A percentile compares a stretch with the other conserved stretches of the same genome.
Conservation (phyloP, 768 basidiomycete species). For the Boletus patriciae region DNA sequence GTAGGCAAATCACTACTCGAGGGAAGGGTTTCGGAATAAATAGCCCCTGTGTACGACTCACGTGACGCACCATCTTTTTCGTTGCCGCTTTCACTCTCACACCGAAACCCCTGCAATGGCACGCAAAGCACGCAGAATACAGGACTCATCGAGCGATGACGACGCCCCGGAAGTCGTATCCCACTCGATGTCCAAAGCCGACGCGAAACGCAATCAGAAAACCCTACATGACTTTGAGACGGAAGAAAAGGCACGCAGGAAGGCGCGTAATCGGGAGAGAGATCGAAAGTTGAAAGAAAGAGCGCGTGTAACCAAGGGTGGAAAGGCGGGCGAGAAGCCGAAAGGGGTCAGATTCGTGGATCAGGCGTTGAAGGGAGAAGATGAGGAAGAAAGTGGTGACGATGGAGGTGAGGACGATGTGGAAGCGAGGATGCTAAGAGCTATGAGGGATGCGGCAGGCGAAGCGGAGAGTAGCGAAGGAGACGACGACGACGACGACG, state of each 20-base stretch:
- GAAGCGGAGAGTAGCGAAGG: conserved; percentile 21
- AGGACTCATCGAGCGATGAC: conserved; percentile 35
- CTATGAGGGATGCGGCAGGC: conserved; percentile 29
- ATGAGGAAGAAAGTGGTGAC: conserved; percentile 27
- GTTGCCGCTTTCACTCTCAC: not conserved
- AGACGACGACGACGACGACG: conserved; percentile 23
- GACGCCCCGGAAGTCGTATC: conserved; percentile 53
- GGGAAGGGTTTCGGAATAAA: not conserved
- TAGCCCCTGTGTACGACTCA: not conserved
- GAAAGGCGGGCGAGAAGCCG: conserved; percentile 8
- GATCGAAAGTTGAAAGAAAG: conserved; percentile 53
- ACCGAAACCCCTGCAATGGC: conserved; percentile 12
- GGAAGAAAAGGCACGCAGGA: conserved; percentile 42
- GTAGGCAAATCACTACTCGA: no score
- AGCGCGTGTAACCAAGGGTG: conserved; percentile 29
- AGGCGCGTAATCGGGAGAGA: conserved; percentile 45
- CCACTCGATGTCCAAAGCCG: conserved; percentile 46
- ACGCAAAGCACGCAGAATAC: conserved; percentile 13
- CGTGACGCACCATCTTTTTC: not conserved
- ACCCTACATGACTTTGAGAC: conserved; percentile 38
- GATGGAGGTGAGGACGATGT: conserved; percentile 24
- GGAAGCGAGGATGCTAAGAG: conserved; percentile 29
- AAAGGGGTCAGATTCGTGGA: conserved; percentile 18
- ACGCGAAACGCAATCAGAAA: conserved; percentile 38
- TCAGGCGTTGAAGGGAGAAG: conserved; percentile 10